A percentile compares a stretch with the other conserved stretches of the same genome.
phyloP scores from a whole-genome alignment of 306 rosid genomes.

The Betula pendula region DNA sequence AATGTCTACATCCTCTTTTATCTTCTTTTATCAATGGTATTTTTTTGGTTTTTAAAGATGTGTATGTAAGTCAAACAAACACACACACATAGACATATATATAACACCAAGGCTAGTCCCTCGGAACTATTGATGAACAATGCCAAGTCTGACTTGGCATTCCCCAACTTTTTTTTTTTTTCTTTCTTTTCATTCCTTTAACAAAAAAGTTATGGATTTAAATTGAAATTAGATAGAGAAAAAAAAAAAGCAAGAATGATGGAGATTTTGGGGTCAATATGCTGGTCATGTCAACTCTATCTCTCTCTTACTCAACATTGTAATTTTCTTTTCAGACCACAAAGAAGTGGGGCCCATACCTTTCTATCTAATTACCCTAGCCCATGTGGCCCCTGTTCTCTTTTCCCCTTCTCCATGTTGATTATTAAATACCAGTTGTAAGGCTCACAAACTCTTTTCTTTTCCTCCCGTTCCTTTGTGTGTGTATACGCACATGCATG shows the following conservation, averaged over 20 bases:
- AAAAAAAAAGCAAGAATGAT: not conserved
- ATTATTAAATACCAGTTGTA: not conserved
- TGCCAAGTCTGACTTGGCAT: not conserved
- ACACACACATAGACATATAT: not conserved
- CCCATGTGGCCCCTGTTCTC: not conserved
- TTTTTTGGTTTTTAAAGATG: not conserved
- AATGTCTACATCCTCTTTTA: slow-evolving; percentile 2
- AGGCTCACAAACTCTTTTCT: not conserved
- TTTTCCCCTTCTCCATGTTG: not conserved
- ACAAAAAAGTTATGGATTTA: not conserved
- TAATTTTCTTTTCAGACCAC: not conserved
- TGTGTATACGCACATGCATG: not conserved
- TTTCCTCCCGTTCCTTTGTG: not conserved
- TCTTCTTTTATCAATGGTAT: not conserved
- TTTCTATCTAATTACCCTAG: not conserved
- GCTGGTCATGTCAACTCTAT: not conserved
- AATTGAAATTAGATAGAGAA: not conserved
- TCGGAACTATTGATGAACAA: not conserved
- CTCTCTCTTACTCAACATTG: not conserved
- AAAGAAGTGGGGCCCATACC: not conserved
- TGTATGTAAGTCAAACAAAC: not conserved
- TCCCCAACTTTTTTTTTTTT: not conserved
- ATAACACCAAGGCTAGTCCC: not conserved
- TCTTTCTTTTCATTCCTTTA: not conserved
- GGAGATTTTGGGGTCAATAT: not conserved